Evolutionary conservation across 805 yeast genomes (phyloP), one percentile per base, ranked within the genome.

Genomic region (Yamadazyma kitorensis): DNA sequence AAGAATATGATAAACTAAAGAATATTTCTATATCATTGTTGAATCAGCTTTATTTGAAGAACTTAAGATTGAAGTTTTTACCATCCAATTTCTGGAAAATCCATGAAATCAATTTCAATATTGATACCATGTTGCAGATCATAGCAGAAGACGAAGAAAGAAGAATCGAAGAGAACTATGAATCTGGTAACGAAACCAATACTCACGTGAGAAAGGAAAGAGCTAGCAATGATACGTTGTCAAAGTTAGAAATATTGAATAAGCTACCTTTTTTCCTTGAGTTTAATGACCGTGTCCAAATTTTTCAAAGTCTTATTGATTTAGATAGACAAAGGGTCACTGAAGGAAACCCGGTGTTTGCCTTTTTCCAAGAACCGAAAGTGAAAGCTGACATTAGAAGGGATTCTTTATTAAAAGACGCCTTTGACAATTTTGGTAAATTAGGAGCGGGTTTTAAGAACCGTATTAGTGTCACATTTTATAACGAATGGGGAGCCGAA

Each of bases 241-340:
- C 58, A 1, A 73, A 65, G 40, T 43, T 74, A 15, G 76, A 74
- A 28, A 61, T 89, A 0, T 66, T 86, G 29, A 64, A 73, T 1
- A 71, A 76, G 32, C 62, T 81, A 3, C 96, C 98, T 3, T 91
- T 85, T 52, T 82, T 88, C 61, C 68, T 91, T 5, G 78, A 86
- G 0, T 91, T 91, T 55, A 70, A 72, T 16, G 72, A 75, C 21
- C 68, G 98, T 30, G 96, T 86, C 0, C 72, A 70, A 31, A 65
- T 86, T 1, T 86, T 91, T 51, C 85, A 83, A 40, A 55, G 65
- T 8, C 65, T 86, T 36, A 74, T 86, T 23, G 71, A 67, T 3
- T 41, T 65, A 8, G 95, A 87, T 48, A 63, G 66, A 39, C 52
- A 51, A 23, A 45, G 54, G 21, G 37, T 34, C 35, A 15, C 31